phyloP scores from a whole-genome alignment of 495 filamentous ascomycete species.

The Aspergillus steynii region DNA sequence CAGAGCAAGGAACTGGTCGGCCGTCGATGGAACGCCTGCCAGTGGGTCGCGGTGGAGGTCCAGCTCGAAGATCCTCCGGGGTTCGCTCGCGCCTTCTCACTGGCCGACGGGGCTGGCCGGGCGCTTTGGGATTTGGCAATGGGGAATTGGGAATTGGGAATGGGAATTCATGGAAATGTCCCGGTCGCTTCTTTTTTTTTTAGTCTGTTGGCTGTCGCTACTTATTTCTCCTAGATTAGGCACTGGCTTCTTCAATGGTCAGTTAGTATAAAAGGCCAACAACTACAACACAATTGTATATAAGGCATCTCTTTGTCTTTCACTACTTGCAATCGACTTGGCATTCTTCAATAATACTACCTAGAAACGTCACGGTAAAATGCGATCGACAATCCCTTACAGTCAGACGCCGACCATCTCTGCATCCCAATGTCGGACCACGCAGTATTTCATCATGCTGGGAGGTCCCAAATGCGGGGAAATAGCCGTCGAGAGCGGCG shows the following conservation, averaged over 20 bases:
- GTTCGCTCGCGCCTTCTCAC: slow-evolving; percentile 19
- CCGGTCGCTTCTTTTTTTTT: not conserved
- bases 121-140: too few species aligned
- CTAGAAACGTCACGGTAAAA: too few species aligned
- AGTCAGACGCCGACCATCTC: too few species aligned
- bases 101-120: not conserved
- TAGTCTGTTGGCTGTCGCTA: not conserved
- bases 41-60: slow-evolving; percentile 24
- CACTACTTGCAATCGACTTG: too few species aligned
- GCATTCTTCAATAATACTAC: too few species aligned
- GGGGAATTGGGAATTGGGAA: not conserved
- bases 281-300: too few species aligned
- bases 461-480: not conserved
- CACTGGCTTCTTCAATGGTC: too few species aligned
- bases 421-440: not conserved
- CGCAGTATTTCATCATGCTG: not conserved
- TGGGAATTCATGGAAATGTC: not conserved
- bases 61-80: slow-evolving; percentile 27
- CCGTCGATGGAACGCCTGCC: slow-evolving; percentile 21
- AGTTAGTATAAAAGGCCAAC: too few species aligned
- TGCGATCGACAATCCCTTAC: not conserved
- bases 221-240: too few species aligned
- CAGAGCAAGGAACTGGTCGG: slow-evolving; percentile 15
- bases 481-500: not conserved
- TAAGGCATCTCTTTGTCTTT: too few species aligned